These are phyloP conservation scores for Globisporangium megalacanthum DNA, from an alignment of 352 stramenopile species.

Conservation along the genomic window DNA sequence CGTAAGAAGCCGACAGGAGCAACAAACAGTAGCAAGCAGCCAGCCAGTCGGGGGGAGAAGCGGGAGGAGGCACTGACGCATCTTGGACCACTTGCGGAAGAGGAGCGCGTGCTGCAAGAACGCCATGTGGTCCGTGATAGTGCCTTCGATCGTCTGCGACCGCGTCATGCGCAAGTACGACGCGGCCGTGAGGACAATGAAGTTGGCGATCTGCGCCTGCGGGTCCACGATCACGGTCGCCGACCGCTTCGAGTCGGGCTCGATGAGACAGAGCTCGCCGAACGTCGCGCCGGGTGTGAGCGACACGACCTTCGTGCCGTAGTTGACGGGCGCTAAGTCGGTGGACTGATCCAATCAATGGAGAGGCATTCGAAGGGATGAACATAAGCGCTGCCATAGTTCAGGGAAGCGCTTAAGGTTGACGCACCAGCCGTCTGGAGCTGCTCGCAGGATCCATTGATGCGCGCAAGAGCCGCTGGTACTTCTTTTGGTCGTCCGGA, in stretches of 20 bases:
- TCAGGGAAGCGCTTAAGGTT: not conserved
- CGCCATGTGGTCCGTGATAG: slow-evolving; percentile 79
- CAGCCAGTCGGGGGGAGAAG: not conserved
- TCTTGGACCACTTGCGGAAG: slow-evolving; percentile 80
- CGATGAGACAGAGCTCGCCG: slow-evolving; percentile 80
- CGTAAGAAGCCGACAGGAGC: too few relatives aligned
- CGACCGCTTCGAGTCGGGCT: slow-evolving; percentile 80
- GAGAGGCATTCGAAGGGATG: not conserved
- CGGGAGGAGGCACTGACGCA: slow-evolving; percentile 32
- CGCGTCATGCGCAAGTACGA: slow-evolving; percentile 81
- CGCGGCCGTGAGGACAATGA: slow-evolving; percentile 78
- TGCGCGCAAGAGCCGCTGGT: slow-evolving; percentile 42
- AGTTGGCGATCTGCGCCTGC: slow-evolving; percentile 63
- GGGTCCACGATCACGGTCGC: slow-evolving; percentile 75
- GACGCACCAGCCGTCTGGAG: slow-evolving; percentile 31
- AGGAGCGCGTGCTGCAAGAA: slow-evolving; percentile 78
- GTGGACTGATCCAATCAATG: slow-evolving; percentile 15
- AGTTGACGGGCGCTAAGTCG: slow-evolving; percentile 31
- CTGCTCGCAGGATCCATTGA: slow-evolving; percentile 38
- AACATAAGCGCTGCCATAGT: too few relatives aligned
- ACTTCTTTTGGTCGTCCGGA: slow-evolving; percentile 62
- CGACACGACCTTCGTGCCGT: slow-evolving; percentile 61
- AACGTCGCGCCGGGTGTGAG: slow-evolving; percentile 77
- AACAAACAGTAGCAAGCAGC: not conserved
- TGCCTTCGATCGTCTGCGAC: slow-evolving; percentile 74